Conservation (phyloP, 2,329 filamentous ascomycete species). For the Colletotrichum sp. region DNA sequence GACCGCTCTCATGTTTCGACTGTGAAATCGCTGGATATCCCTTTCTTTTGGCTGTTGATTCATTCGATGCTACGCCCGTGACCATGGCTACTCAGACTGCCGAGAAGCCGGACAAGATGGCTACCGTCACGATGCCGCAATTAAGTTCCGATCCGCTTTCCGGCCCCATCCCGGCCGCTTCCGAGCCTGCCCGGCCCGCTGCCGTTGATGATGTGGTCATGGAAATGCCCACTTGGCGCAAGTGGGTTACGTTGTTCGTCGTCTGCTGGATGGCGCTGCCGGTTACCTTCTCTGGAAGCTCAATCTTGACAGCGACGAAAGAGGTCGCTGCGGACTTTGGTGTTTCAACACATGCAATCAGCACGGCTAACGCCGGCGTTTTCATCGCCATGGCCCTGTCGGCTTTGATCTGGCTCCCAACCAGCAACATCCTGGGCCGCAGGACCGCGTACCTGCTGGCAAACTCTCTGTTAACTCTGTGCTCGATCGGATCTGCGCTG, state of each 20-base stretch:
- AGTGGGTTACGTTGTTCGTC: conserved; percentile 22
- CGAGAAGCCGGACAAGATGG: neutral
- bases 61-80: neutral
- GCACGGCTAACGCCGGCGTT: conserved; percentile 77
- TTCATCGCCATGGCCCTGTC: conserved; percentile 75
- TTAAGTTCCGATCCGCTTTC: neutral
- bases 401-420: conserved; percentile 74
- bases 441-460: conserved; percentile 48
- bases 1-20: neutral
- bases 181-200: conserved; percentile 21
- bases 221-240: conserved; percentile 22
- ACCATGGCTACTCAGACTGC: neutral
- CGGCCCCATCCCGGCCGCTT: neutral
- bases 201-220: conserved; percentile 24
- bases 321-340: conserved; percentile 71
- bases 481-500: conserved; percentile 75
- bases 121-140: neutral
- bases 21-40: neutral
- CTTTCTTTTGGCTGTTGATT: neutral
- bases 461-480: conserved; percentile 67
- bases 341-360: conserved; percentile 73
- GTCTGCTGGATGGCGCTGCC: conserved; percentile 41
- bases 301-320: conserved; percentile 74
- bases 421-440: conserved; percentile 50
- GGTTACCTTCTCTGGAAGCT: conserved; percentile 79